Evolutionary conservation across 768 basidiomycete genomes (phyloP).

Genomic region (Cystobasidium tubakii): DNA sequence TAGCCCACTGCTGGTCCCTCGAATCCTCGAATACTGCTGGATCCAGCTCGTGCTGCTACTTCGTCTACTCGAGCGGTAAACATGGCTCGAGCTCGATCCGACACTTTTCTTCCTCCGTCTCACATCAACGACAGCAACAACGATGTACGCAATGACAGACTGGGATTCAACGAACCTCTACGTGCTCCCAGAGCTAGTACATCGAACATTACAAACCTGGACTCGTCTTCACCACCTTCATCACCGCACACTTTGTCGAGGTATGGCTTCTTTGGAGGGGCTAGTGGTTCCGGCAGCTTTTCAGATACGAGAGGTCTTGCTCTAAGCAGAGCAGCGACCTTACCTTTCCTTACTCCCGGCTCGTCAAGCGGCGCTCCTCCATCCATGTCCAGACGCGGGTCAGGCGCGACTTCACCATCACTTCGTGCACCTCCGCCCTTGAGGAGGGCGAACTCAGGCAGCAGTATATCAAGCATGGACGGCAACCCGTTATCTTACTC

Average conservation of each 20-base stretch:
- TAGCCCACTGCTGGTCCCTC: not conserved
- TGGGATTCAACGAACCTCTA: not conserved
- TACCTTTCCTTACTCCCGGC: not conserved
- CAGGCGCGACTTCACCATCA: constrained; percentile 1
- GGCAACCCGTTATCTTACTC: not conserved
- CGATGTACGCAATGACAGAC: not conserved
- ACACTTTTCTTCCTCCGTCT: not conserved
- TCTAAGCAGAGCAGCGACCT: not conserved
- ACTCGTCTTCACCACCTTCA: not conserved
- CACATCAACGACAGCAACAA: not conserved
- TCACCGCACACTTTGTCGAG: not conserved
- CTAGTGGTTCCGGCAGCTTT: not conserved
- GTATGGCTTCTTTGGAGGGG: not conserved
- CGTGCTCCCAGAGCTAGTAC: not conserved
- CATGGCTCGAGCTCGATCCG: constrained; percentile 7
- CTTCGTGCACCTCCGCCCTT: not conserved
- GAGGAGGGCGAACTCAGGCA: not conserved
- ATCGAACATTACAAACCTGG: not conserved
- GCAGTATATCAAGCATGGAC: not conserved
- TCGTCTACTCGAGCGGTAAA: not conserved
- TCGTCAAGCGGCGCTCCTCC: not conserved
- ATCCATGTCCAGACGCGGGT: not conserved
- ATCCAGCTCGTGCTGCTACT: not conserved
- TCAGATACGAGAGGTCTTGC: not conserved
- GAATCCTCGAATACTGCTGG: not conserved